Evolutionary conservation across 2,329 filamentous ascomycete species (phyloP).

Genomic region (Colletotrichum acutatum): DNA sequence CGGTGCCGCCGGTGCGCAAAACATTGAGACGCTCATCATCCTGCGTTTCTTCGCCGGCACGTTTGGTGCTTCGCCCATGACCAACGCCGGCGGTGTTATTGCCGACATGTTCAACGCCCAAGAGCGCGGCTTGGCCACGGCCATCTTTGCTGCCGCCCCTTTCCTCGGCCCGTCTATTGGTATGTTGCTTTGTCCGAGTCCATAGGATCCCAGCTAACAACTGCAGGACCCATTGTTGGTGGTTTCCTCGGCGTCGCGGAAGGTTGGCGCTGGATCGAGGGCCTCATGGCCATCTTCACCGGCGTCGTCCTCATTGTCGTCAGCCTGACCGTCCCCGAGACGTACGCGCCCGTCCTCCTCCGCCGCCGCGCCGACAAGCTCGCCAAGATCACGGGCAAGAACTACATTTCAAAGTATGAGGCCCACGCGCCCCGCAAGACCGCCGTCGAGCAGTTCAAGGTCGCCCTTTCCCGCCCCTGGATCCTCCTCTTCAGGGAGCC

Average conservation of each 20-base stretch:
- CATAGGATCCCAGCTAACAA: slow-evolving; percentile 75
- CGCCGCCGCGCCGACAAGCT: slow-evolving; percentile 40
- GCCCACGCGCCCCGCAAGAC: slow-evolving; percentile 52
- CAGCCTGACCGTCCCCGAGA: slow-evolving; percentile 60
- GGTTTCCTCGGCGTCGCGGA: slow-evolving; percentile 73
- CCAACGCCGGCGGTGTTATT: slow-evolving; percentile 71
- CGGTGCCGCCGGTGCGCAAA: slow-evolving; percentile 66
- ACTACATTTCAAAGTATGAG: slow-evolving; percentile 53
- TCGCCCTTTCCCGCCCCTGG: slow-evolving; percentile 67
- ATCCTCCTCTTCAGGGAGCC: slow-evolving; percentile 76
- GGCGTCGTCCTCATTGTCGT: slow-evolving; percentile 36
- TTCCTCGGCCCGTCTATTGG: slow-evolving; percentile 73
- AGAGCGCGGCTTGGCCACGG: slow-evolving; percentile 67
- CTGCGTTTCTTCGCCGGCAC: slow-evolving; percentile 72
- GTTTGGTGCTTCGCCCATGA: slow-evolving; percentile 71
- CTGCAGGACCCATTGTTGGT: slow-evolving; percentile 72
- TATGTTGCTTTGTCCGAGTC: slow-evolving; percentile 55
- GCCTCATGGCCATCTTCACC: slow-evolving; percentile 71
- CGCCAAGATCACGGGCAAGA: slow-evolving; percentile 37
- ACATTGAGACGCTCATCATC: slow-evolving; percentile 68
- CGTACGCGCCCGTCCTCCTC: slow-evolving; percentile 43
- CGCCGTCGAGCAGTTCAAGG: slow-evolving; percentile 57
- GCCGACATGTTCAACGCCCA: slow-evolving; percentile 68
- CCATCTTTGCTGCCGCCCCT: slow-evolving; percentile 72
- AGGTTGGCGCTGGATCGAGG: slow-evolving; percentile 79